Conservation (phyloP, 2,329 filamentous ascomycete genomes). For the Hortaea sp. region DNA sequence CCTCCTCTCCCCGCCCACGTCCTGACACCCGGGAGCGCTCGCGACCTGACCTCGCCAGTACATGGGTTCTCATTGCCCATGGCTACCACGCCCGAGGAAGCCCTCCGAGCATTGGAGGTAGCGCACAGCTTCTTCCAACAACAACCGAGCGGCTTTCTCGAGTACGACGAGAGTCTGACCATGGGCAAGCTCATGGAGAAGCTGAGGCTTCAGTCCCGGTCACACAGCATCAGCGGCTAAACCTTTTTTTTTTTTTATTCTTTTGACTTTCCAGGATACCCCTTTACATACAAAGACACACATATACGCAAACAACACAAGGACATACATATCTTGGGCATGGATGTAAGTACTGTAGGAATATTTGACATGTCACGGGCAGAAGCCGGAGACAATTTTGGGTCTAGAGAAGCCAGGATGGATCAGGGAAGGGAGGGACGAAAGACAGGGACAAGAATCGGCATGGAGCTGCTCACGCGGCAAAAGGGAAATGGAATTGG, state of each 20-base stretch:
- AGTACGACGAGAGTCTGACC: conserved; percentile 66
- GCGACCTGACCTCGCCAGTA: conserved; percentile 20
- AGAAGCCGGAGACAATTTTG: too few species aligned
- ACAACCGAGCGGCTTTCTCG: conserved; percentile 57
- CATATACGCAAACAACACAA: background rate
- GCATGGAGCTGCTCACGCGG: conserved; percentile 15
- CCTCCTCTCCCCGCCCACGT: conserved; percentile 33
- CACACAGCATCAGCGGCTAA: conserved; percentile 8
- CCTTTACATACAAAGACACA: too few species aligned
- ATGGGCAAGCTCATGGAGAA: conserved; percentile 81
- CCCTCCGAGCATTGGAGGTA: conserved; percentile 68
- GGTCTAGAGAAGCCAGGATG: too few species aligned
- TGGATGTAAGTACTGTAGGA: too few species aligned
- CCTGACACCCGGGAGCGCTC: conserved; percentile 9
- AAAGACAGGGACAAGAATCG: background rate
- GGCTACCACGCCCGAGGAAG: conserved; percentile 77
- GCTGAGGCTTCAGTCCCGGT: conserved; percentile 47
- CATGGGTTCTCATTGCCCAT: conserved; percentile 33
- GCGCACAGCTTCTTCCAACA: conserved; percentile 73
- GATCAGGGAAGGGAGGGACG: background rate
- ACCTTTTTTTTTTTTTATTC: background rate
- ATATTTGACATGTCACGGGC: too few species aligned
- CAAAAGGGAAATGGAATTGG: background rate
- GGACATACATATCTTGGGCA: too few species aligned
- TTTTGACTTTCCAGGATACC: background rate